Evolutionary conservation across 805 yeast genomes (phyloP).

Genomic region (Ogataea methylovora): DNA sequence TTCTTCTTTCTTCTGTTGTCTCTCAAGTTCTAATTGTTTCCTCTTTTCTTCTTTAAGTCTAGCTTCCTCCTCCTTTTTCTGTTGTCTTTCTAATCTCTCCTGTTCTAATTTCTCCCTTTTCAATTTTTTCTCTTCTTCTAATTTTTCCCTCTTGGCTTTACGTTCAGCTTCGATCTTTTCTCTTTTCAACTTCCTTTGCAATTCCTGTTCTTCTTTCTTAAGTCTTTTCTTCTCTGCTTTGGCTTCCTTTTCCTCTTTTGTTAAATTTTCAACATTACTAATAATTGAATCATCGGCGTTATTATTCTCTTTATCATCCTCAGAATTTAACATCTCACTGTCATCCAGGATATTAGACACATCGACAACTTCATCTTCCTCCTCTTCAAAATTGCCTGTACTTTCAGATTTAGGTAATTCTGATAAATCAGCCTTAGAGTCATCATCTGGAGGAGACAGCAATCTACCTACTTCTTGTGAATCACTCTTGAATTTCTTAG

Average conservation of each 20-base stretch:
- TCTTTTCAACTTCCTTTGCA: not conserved
- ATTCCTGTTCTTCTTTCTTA: constrained; percentile 4
- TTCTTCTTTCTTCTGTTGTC: constrained; percentile 17
- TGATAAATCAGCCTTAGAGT: too few relatives aligned
- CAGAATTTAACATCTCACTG: too few relatives aligned
- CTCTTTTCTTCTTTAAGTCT: constrained; percentile 10
- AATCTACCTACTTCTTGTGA: too few relatives aligned
- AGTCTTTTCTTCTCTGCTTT: constrained; percentile 3
- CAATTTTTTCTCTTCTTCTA: constrained; percentile 20
- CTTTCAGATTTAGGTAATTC: too few relatives aligned
- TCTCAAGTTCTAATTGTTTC: constrained; percentile 15
- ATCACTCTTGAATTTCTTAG: too few relatives aligned
- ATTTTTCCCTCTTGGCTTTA: constrained; percentile 8
- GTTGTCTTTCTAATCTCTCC: constrained; percentile 19
- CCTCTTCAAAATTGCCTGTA: constrained; percentile 1
- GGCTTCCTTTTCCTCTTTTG: constrained; percentile 2
- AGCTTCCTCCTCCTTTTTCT: constrained; percentile 14
- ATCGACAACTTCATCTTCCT: constrained; percentile 1
- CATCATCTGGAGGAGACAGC: too few relatives aligned
- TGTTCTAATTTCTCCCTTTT: constrained; percentile 20
- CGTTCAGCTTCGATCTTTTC: constrained; percentile 4
- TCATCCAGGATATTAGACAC: constrained; percentile 1
- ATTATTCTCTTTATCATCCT: too few relatives aligned
- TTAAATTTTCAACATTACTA: not conserved
- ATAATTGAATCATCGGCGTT: not conserved